phyloP scores from a whole-genome alignment of 495 filamentous ascomycete species.

The Neurospora sp. region DNA sequence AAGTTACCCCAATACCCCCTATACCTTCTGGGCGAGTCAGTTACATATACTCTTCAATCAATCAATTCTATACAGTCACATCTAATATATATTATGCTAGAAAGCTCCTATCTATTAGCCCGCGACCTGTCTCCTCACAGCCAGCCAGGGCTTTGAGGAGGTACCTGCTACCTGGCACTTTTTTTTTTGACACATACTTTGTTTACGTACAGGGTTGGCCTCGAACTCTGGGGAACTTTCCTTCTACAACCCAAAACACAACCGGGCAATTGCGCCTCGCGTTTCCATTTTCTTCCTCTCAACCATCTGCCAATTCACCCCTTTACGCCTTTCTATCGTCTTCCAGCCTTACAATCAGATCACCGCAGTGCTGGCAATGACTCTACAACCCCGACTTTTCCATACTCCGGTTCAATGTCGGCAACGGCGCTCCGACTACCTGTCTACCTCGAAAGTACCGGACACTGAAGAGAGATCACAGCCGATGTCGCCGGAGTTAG shows the following conservation, averaged over 20 bases:
- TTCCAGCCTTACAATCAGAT: neutral
- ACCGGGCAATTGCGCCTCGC: neutral
- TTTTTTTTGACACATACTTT: neutral
- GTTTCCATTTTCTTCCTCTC: neutral
- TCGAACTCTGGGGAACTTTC: neutral
- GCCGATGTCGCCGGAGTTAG: neutral
- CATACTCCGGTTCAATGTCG: neutral
- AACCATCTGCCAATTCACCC: neutral
- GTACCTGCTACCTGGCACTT: neutral
- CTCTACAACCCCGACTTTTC: neutral
- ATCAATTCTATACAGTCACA: no score
- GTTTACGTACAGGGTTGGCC: neutral
- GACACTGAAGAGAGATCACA: neutral
- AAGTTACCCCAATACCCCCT: no score
- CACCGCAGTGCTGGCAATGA: neutral
- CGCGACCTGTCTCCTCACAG: neutral
- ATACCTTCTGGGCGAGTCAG: no score
- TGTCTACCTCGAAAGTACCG: neutral
- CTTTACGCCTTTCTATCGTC: neutral
- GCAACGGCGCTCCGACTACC: neutral
- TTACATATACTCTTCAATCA: no score
- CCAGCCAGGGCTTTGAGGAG: neutral
- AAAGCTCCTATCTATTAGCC: neutral
- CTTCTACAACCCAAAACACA: neutral
- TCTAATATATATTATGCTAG: no score